Conservation (phyloP, 306 rosid genomes). For the Vigna hirtella region DNA sequence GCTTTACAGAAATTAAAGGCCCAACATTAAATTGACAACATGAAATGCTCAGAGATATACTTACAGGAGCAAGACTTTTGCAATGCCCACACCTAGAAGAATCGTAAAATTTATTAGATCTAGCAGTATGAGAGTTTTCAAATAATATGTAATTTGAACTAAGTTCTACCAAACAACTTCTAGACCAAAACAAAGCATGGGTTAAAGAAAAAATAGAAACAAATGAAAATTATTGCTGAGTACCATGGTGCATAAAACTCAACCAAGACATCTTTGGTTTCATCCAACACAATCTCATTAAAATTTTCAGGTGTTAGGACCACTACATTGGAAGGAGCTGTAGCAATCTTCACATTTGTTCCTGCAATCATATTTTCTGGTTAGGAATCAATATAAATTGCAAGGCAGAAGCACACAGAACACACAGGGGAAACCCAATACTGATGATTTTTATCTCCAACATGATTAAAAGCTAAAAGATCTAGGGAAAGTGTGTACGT, state of each 20-base stretch:
- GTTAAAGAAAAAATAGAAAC: constrained; percentile 10
- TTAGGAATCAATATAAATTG: constrained; percentile 35
- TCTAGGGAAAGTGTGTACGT: not conserved
- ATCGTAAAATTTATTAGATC: constrained; percentile 41
- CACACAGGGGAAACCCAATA: constrained; percentile 12
- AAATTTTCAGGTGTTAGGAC: constrained; percentile 75
- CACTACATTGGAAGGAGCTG: constrained; percentile 73
- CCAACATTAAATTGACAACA: constrained; percentile 22
- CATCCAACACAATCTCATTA: constrained; percentile 77
- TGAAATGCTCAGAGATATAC: constrained; percentile 42
- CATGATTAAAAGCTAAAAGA: constrained; percentile 31
- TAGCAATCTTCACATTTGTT: constrained; percentile 85
- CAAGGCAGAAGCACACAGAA: constrained; percentile 18
- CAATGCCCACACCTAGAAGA: constrained; percentile 93
- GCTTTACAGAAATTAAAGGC: constrained; percentile 29
- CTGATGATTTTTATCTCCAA: constrained; percentile 21
- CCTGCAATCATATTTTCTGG: constrained; percentile 56
- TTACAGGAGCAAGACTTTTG: constrained; percentile 96
- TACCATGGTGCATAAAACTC: constrained; percentile 99
- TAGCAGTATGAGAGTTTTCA: not conserved
- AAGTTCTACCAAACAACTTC: not conserved
- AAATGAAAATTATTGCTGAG: constrained; percentile 21
- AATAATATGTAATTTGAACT: not conserved
- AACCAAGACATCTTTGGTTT: constrained; percentile 86
- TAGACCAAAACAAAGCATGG: not conserved